Conservation (phyloP, 2,329 filamentous ascomycete species). For the Claviceps digitariae region DNA sequence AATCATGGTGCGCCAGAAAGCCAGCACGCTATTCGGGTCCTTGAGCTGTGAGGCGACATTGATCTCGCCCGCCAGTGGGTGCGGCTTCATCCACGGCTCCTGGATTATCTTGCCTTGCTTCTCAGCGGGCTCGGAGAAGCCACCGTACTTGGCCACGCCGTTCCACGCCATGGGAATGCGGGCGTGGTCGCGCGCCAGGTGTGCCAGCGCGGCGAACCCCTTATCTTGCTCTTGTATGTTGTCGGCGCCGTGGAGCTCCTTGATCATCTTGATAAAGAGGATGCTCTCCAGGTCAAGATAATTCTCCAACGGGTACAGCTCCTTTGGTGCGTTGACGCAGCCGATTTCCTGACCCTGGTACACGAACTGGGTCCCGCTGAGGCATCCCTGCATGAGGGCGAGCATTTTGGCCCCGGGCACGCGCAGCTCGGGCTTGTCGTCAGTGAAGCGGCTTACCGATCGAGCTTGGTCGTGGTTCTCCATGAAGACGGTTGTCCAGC, state of each 20-base stretch:
- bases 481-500: conserved; percentile 51
- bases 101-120: conserved; percentile 13
- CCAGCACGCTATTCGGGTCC: conserved; percentile 21
- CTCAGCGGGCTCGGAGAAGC: conserved; percentile 24
- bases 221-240: conserved; percentile 23
- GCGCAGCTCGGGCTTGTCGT: conserved; percentile 34
- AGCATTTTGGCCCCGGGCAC: conserved; percentile 43
- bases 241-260: conserved; percentile 14
- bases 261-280: conserved; percentile 21
- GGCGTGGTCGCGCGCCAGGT: conserved; percentile 43
- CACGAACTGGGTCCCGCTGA: conserved; percentile 49
- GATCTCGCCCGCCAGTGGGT: conserved; percentile 22
- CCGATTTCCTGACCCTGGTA: conserved; percentile 58
- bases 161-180: conserved; percentile 58
- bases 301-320: conserved; percentile 45
- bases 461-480: conserved; percentile 54
- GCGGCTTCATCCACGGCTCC: conserved; percentile 21
- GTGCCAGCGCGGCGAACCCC: conserved; percentile 17
- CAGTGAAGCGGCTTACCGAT: conserved; percentile 40
- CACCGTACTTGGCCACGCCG: conserved; percentile 16
- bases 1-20: conserved; percentile 20
- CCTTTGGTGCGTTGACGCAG: conserved; percentile 44
- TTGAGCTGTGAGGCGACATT: conserved; percentile 43
- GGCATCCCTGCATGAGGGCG: conserved; percentile 35
- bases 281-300: conserved; percentile 36